Evolutionary conservation across 139 green algal species (phyloP), one percentile per base, ranked within the genome.

Genomic region (Chlamydomonas sp.): DNA sequence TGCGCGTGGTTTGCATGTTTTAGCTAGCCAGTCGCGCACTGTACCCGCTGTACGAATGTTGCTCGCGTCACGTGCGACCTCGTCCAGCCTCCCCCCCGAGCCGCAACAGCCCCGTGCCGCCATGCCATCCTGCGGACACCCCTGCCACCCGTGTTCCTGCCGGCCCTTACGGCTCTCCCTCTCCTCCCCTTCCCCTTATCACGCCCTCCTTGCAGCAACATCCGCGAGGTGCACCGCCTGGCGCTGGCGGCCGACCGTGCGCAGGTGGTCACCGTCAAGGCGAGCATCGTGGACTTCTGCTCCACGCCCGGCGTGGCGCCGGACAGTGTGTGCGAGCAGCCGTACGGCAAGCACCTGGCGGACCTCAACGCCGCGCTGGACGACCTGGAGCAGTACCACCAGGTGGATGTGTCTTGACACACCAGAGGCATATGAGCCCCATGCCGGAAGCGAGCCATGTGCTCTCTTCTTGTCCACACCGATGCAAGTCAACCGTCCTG

Each of bases 161-260:
- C 31, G 31, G 31, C 31, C 31, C 31, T 49, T 49, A 49, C 31
- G 31, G 31, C 31, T 49, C 31, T 49, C 31, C 31, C 31, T 49
- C 31, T 49, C 31, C 31, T 49, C 31, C 31, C 31, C 31, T 49
- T 49, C 31, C 31, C 31, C 31, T 49, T 49, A 49, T 49, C 31
- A 49, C 31, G 31, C 31, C 31, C 31, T 49, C 31, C 31, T 49
- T 83, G 60, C 78, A 63, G 4, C 62, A 64, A 83, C 63, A 20
- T 73, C 20, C 78, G 66, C 78, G 62, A 83, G 78, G 4, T 83
- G 16, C 78, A 83, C 78, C 78, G 78, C 8, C 60, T 83, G 62
- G 78, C 78, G 20, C 78, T 83, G 20, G 78, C 78, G 20, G 78
- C 78, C 8, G 78, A 83, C 78, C 7, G 78, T 2, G 72, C 62